A percentile compares a stretch with the other conserved stretches of the same genome.
Conservation (phyloP, 177 flowering plant species). For the Vitis hybrid region DNA sequence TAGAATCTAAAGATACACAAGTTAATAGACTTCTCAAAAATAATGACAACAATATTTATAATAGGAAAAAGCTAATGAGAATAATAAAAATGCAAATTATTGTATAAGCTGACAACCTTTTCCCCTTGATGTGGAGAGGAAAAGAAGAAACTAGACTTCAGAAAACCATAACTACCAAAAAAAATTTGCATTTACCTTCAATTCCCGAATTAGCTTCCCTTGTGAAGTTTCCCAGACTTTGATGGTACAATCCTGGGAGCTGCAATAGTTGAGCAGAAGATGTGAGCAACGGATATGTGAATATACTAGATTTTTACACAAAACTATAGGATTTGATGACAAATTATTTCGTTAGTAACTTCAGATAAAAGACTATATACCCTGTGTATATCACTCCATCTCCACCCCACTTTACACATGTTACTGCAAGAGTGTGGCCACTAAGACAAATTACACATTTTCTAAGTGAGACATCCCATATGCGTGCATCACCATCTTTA, state of each 20-base stretch:
- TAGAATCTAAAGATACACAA: too few species aligned
- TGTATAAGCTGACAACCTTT: too few species aligned
- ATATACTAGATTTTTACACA: too few species aligned
- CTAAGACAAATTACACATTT: slow-evolving; percentile 74
- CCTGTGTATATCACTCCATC: slow-evolving; percentile 94
- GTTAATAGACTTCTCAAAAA: too few species aligned
- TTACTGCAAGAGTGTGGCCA: slow-evolving; percentile 93
- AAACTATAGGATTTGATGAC: neutral
- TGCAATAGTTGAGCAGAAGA: slow-evolving; percentile 27
- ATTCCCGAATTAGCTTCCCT: slow-evolving; percentile 88
- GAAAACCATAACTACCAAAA: neutral
- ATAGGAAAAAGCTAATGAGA: too few species aligned
- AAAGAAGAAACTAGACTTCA: too few species aligned
- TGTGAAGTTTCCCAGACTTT: slow-evolving; percentile 94
- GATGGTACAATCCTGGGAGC: slow-evolving; percentile 93
- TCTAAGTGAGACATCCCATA: slow-evolving; percentile 76
- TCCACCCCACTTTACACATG: slow-evolving; percentile 99
- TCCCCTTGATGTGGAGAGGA: too few species aligned
- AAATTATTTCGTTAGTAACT: neutral
- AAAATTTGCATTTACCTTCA: slow-evolving; percentile 58
- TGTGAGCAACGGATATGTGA: neutral
- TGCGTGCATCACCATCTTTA: slow-evolving; percentile 98
- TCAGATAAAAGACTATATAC: slow-evolving; percentile 34
- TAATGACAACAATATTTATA: too few species aligned
- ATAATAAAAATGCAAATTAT: too few species aligned